Base-by-base conservation (phyloP, 169 alveolate species). In the Babesia microti region DNA sequence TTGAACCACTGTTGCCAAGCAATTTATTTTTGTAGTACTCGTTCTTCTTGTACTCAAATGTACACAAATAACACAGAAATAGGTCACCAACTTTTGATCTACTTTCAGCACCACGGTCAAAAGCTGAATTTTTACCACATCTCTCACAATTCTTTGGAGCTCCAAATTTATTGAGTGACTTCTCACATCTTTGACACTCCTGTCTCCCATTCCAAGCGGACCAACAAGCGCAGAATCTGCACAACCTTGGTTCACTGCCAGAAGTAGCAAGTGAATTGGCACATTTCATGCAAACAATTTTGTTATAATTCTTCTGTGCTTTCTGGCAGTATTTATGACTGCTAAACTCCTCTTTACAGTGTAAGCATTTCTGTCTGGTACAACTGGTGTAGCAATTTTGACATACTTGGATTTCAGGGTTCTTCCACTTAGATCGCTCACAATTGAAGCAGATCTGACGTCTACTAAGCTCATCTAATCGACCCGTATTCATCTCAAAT, bases 181-280 rank as follows among this genome's bases (percentile, higher is more conserved):
- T 53, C 43, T 24, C 27, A 40, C 75, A 63, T 34, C 63, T 42
- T 29, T 52, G 61, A 29, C 75, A 63, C 15, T 53, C 75, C 15
- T 67, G 53, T 6, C 49, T 54, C n/a, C 50, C 34, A 12, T 60
- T 39, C 75, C 75, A 63, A 11, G 75, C 67, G 23, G 75, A 39
- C 75, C 75, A 63, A 41, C 40, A 44, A 55, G 36, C 53, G 56
- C 75, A 63, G 18, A 40, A 36, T 1, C 61, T 21, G 34, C 75
- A 63, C 14, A 63, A 61, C 52, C 41, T 50, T 17, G 75, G 75
- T 21, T 63, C 75, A 26, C 41, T 21, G 58, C 47, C 53, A 41
- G 51, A 32, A 7, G 61, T 55, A 7, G 75, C 59, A 43, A 46
- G 41, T 45, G 51, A 44, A 1, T 42, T 29, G 43, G 75, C 75